Evolutionary conservation across 768 basidiomycete species (phyloP), one percentile per base, ranked within the genome.

Genomic region (Mycena belliarum): DNA sequence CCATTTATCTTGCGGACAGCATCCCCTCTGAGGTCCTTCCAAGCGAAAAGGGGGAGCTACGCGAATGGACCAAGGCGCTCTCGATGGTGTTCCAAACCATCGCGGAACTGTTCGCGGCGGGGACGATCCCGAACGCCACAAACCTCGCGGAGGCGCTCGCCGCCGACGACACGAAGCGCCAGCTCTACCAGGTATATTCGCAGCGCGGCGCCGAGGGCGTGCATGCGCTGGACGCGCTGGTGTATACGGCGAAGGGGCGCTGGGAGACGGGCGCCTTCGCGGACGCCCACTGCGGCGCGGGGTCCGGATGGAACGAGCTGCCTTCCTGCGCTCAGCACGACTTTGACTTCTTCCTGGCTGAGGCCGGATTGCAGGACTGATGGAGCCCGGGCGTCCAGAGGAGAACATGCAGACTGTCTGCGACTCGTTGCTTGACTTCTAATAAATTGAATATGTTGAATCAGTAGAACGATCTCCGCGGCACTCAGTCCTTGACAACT

Each of bases 161-260:
- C 6, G 9, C 2, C 11, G 15, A 57, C 24, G 16, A 49, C 0
- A 4, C 28, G 2, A 21, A 12, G 8, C 15, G 11, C 8, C 16
- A 49, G 24, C 29, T 50, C 25, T 43, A 18, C n/a, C 8, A 26
- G 12, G 24, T 32, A 11, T 57, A 49, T 50, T 12, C 49, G 10
- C 44, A 14, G 42, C 14, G n/a, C 10, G 49, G 48, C 3, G 55
- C 48, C 5, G 35, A 26, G 9, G 23, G 7, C 21, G 35, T 26
- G 38, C 24, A 26, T 4, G 55, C 21, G 29, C 48, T 57, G 14
- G 43, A 38, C 10, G 55, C 55, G 24, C 28, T 57, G 23, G 55
- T 57, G 9, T 7, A 1, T 18, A 42, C 48, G 24, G 49, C 48
- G 16, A 57, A 45, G 33, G 23, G 33, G 25, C n/a, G 43, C 0